Conservation (phyloP, 768 basidiomycete genomes). For the Amanita subjunquillea region DNA sequence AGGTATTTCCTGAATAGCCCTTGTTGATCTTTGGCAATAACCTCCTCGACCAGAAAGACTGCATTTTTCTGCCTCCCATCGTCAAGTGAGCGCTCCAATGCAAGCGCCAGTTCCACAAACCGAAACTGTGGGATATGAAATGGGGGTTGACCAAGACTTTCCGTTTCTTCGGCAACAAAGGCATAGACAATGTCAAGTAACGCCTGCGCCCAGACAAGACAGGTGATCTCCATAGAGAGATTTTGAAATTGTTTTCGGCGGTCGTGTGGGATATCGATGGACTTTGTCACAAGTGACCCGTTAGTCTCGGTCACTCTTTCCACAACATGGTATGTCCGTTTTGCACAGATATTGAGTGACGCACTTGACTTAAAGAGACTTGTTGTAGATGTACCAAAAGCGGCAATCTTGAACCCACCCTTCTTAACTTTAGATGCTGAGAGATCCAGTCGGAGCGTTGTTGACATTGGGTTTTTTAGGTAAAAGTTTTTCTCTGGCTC, state of each 20-base stretch:
- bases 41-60: constrained; percentile 6
- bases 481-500: not conserved
- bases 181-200: not conserved
- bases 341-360: not conserved
- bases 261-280: constrained; percentile 8
- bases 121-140: constrained; percentile 5
- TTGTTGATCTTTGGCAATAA: constrained; percentile 1
- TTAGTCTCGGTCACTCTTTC: not conserved
- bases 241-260: constrained; percentile 9
- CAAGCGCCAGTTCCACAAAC: constrained; percentile 3
- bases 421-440: constrained; percentile 1
- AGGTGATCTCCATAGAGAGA: constrained; percentile 12
- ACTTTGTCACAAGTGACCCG: not conserved
- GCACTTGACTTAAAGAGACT: constrained; percentile 1
- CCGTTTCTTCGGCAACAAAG: not conserved
- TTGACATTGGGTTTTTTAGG: not conserved
- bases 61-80: not conserved
- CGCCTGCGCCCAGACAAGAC: constrained; percentile 10
- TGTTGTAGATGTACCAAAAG: constrained; percentile 5
- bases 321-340: not conserved
- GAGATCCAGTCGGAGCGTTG: not conserved
- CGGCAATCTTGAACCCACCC: constrained; percentile 5
- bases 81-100: constrained; percentile 1
- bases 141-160: not conserved
- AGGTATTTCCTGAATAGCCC: constrained; percentile 6